phyloP scores from a whole-genome alignment of 2,329 filamentous ascomycete species.

The Aaosphaeria arxii region DNA sequence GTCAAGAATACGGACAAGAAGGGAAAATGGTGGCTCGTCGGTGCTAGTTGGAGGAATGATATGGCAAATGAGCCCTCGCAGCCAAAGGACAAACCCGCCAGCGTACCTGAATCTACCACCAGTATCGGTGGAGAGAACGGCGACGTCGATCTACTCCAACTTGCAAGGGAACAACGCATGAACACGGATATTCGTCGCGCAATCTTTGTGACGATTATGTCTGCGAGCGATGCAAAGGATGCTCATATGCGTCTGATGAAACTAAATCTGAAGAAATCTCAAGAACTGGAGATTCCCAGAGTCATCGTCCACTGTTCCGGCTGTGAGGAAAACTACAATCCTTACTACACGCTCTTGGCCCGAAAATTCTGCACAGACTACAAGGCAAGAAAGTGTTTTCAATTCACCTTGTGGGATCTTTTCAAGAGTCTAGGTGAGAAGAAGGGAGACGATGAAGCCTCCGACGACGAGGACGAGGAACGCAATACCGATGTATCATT shows the following conservation, averaged over 20 bases:
- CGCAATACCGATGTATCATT: conserved; percentile 54
- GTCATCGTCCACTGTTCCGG: conserved; percentile 86
- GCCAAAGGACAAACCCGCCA: conserved; percentile 27
- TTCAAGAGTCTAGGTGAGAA: conserved; percentile 84
- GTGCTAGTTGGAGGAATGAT: conserved; percentile 74
- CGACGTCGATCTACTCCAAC: conserved; percentile 63
- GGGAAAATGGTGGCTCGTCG: conserved; percentile 98
- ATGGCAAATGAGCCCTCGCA: conserved; percentile 36
- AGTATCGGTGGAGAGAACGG: conserved; percentile 15
- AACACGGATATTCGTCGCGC: conserved; percentile 81
- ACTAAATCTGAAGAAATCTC: conserved; percentile 78
- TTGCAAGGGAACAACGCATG: conserved; percentile 81
- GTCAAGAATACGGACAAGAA: conserved; percentile 79
- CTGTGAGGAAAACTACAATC: conserved; percentile 81
- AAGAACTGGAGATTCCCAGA: conserved; percentile 81
- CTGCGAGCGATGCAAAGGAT: conserved; percentile 78
- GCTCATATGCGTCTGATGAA: conserved; percentile 77
- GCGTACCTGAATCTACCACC: background rate
- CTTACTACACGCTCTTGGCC: conserved; percentile 87
- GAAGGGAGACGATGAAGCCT: conserved; percentile 61
- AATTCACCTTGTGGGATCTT: conserved; percentile 81
- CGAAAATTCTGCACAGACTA: conserved; percentile 72
- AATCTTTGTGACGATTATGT: conserved; percentile 92
- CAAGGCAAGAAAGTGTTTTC: conserved; percentile 78
- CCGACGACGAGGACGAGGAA: conserved; percentile 56